Evolutionary conservation across 495 filamentous ascomycete species (phyloP), one percentile per base, ranked within the genome.

Genomic region (Tuber brumale): DNA sequence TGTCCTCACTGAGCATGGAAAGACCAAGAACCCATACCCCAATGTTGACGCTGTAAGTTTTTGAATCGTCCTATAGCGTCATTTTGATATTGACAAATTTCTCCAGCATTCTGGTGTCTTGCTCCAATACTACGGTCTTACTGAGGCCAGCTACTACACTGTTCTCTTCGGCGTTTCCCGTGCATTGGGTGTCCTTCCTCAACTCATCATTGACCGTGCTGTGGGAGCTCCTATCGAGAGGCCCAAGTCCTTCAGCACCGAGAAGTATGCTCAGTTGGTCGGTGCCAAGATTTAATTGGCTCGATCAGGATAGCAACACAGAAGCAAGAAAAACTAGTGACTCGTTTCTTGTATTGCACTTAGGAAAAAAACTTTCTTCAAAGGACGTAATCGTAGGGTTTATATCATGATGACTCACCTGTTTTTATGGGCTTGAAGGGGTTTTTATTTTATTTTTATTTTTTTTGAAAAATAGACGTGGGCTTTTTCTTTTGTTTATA

Each of bases 151-250:
- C 91, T 99, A 95, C 91, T 99, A 99, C 91, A 99, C 95, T 76
- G 95, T 99, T 74, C 91, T 98, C 82, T 99, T 99, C 86, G 95
- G 95, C 89, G 96, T 99, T 35, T 97, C 94, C 79, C 92, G 95
- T 85, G 95, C 96, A 80, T 91, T 99, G 81, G 95, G 95, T 91
- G 95, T 98, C 77, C 91, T 98, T 76, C 96, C 95, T 76, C 95
- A 99, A 89, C 89, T 99, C 83, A 99, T 99, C 89, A 97, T 98
- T 84, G 95, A 99, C 89, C 96, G 95, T 85, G 95, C 95, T 76
- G 89, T 98, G 74, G 95, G 95, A 81, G 89, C 90, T 82, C 92
- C 92, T 74, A 93, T 93, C 81, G 92, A 93, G 88, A 84, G 89
- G 80, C 95, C 95, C 85, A 99, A 99, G 92, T 93, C 91, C 77